Conservation (phyloP, 2,329 filamentous ascomycete species). For the Chalaropsis thielavioides region DNA sequence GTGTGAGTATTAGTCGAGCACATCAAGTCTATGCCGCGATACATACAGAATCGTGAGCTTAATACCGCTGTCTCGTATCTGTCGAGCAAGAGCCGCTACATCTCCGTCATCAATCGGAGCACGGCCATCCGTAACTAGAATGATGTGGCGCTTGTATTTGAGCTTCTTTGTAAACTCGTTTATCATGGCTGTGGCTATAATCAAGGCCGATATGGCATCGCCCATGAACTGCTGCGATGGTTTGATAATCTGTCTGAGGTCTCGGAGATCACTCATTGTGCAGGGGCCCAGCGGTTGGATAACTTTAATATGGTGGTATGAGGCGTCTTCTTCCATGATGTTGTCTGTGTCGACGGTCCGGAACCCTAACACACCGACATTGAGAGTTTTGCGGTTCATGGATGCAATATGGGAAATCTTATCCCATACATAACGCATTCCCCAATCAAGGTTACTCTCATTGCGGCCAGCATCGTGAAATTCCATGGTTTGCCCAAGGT, state of each 20-base stretch:
- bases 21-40: neutral
- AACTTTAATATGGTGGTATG: conserved; percentile 70
- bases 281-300: conserved; percentile 51
- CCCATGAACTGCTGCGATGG: conserved; percentile 55
- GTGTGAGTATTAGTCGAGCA: neutral
- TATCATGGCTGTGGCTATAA: conserved; percentile 81
- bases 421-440: conserved; percentile 89
- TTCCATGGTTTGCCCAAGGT: conserved; percentile 76
- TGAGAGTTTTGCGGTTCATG: conserved; percentile 51
- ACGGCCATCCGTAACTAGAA: conserved; percentile 71
- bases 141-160: conserved; percentile 67
- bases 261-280: conserved; percentile 53
- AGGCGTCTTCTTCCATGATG: conserved; percentile 49
- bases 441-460: conserved; percentile 75
- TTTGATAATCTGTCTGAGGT: conserved; percentile 47
- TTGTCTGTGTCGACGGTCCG: conserved; percentile 67
- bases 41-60: conserved; percentile 65
- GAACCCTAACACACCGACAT: conserved; percentile 67
- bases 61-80: conserved; percentile 63
- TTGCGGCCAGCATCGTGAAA: conserved; percentile 53
- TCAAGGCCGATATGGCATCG: conserved; percentile 76
- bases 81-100: conserved; percentile 52
- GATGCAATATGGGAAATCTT: conserved; percentile 58
- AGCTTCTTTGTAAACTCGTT: conserved; percentile 61
- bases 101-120: conserved; percentile 50